Percentiles rank a stretch among this genome's conserved stretches.
These are phyloP conservation scores for Thalassiosira hispida DNA, from an alignment of 352 stramenopile genomes.

Conservation along the genomic window DNA sequence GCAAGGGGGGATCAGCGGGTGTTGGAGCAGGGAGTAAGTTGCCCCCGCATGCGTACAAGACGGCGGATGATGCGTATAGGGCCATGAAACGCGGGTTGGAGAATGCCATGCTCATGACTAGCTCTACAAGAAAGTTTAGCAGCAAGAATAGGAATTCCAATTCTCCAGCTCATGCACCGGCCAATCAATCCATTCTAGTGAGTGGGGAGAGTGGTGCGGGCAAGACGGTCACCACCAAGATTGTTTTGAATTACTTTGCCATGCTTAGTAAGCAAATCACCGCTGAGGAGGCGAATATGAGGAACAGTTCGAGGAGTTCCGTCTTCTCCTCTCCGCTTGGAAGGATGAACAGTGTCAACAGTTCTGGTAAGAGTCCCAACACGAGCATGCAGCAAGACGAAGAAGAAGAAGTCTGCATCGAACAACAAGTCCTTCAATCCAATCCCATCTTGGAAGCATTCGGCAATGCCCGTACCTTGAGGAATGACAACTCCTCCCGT, in stretches of 20 bases:
- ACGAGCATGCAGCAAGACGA: conserved; percentile 4
- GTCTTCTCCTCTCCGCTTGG: too few relatives aligned
- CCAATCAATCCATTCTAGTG: conserved; percentile 94
- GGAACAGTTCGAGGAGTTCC: too few relatives aligned
- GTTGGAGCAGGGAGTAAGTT: neutral
- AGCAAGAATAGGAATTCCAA: neutral
- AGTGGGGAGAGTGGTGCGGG: conserved; percentile 93
- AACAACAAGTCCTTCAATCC: conserved; percentile 73
- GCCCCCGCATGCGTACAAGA: conserved; percentile 77
- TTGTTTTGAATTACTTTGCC: conserved; percentile 93
- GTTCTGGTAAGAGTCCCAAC: too few relatives aligned
- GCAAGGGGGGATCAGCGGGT: neutral
- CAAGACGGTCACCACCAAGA: conserved; percentile 97
- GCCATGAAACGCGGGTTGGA: conserved; percentile 14
- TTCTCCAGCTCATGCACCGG: neutral
- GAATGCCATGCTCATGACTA: neutral
- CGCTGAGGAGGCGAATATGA: too few relatives aligned
- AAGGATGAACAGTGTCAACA: too few relatives aligned
- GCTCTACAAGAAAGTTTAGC: conserved; percentile 14
- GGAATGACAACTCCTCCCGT: conserved; percentile 94
- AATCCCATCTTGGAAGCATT: conserved; percentile 95
- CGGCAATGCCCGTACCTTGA: conserved; percentile 95
- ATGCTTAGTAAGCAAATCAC: conserved; percentile 51
- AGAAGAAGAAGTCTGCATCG: conserved; percentile 81
- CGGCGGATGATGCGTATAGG: conserved; percentile 77